phyloP scores from a whole-genome alignment of 139 green algal species.

The Tetraselmis chui region DNA sequence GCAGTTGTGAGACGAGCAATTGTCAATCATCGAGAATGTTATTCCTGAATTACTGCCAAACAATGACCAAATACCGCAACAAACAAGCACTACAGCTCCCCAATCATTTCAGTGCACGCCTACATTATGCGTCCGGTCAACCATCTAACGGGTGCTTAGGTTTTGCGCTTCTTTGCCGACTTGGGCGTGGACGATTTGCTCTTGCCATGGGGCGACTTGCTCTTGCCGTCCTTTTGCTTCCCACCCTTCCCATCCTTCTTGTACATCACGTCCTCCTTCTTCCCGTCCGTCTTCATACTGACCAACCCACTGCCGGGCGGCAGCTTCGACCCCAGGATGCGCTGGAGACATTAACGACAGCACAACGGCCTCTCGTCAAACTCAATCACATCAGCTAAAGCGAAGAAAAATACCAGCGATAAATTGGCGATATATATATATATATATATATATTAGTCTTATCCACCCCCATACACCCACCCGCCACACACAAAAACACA shows the following conservation, averaged over 20 bases:
- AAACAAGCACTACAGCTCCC: too few relatives aligned
- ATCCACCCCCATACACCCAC: too few relatives aligned
- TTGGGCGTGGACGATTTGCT: not conserved
- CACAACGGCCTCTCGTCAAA: not conserved
- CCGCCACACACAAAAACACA: not conserved
- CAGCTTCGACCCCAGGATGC: not conserved
- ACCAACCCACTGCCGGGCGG: not conserved
- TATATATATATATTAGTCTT: not conserved
- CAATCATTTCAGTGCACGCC: too few relatives aligned
- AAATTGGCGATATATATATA: not conserved
- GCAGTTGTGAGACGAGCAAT: too few relatives aligned
- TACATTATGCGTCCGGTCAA: too few relatives aligned
- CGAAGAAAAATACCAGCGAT: not conserved
- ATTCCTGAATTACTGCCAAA: too few relatives aligned
- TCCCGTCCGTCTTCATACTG: not conserved
- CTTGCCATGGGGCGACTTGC: not conserved
- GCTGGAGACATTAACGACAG: not conserved
- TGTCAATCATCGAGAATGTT: too few relatives aligned
- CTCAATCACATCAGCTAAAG: conserved; percentile 15
- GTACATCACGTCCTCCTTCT: conserved; percentile 23
- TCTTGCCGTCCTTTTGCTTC: conserved; percentile 14
- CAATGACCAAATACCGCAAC: too few relatives aligned
- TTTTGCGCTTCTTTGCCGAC: not conserved
- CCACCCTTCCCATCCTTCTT: conserved; percentile 28
- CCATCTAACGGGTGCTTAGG: too few relatives aligned